Conservation (phyloP, 257 asterid species). For the Solanum medicagineum region DNA sequence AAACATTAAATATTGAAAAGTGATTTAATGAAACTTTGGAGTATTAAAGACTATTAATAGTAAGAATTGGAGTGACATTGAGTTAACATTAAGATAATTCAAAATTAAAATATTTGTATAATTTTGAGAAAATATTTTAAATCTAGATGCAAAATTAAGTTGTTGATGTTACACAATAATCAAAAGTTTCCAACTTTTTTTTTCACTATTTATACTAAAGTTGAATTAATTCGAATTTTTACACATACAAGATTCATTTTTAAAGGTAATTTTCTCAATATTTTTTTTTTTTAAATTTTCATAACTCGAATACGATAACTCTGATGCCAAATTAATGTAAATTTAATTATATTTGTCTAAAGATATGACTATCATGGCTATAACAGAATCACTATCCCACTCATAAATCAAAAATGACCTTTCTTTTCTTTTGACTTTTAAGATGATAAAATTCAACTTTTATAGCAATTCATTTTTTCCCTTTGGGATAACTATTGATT, state of each 20-base stretch:
- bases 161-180: background rate
- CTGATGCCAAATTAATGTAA: background rate
- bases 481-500: background rate
- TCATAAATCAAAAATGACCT: background rate
- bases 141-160: background rate
- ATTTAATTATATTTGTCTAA: background rate
- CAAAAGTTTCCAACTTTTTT: background rate
- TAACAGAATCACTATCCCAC: background rate
- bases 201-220: rapidly evolving
- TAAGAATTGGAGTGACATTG: background rate
- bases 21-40: background rate
- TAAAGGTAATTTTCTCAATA: rapidly evolving
- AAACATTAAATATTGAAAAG: too few relatives aligned
- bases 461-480: background rate
- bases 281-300: background rate
- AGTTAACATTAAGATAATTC: too few relatives aligned
- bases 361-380: background rate
- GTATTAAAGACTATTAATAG: too few relatives aligned
- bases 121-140: background rate
- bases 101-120: too few relatives aligned
- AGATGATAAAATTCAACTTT: background rate
- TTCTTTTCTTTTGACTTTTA: background rate
- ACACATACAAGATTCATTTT: background rate
- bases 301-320: background rate
- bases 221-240: background rate